Evolutionary conservation across 805 yeast genomes (phyloP), one percentile per base, ranked within the genome.

Genomic region (Candida chauliodis): DNA sequence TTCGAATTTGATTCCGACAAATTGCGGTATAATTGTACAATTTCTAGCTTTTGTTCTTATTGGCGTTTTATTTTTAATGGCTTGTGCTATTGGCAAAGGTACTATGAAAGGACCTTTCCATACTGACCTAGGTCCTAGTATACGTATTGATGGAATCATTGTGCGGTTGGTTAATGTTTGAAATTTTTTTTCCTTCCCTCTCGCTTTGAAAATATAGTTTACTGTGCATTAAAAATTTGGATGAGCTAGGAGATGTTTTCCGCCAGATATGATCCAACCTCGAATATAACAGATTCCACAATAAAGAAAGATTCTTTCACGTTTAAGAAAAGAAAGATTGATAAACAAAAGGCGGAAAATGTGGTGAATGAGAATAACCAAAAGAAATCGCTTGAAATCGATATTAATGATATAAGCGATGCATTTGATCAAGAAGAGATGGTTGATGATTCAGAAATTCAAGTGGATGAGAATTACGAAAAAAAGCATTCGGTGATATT

Each of bases 31-130:
- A 38, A 93, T 86, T 14, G 98, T 93, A 56, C 98, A 93, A 24
- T 91, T 70, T 59, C 99, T 78, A 30, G 97, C 96, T 52, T 89
- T 87, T n/a, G 99, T 93, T 66, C 96, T 76, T 44, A 93, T 86
- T 3, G 98, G 95, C 2, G 86, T 75, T 14, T 85, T 85, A 38
- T 81, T 81, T 47, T 79, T 78, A 43, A 81, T 66, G 22, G 98
- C 97, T 49, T 87, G 82, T 26, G 83, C 82, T 29, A 93, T 75
- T n/a, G 98, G 98, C 24, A 93, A 73, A 4, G 98, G 96, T 16
- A 91, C 98, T 44, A 93, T 83, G 52, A 82, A 84, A 2, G 99
- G 99, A 23, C 97, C 88, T 67, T 68, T 68, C 74, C 74, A 68
- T 21, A 59, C 69, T 6, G 71, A 59, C 34, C 71, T 49, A 36